phyloP scores from a whole-genome alignment of 768 basidiomycete species.

The Sporobolomyces pararoseus region DNA sequence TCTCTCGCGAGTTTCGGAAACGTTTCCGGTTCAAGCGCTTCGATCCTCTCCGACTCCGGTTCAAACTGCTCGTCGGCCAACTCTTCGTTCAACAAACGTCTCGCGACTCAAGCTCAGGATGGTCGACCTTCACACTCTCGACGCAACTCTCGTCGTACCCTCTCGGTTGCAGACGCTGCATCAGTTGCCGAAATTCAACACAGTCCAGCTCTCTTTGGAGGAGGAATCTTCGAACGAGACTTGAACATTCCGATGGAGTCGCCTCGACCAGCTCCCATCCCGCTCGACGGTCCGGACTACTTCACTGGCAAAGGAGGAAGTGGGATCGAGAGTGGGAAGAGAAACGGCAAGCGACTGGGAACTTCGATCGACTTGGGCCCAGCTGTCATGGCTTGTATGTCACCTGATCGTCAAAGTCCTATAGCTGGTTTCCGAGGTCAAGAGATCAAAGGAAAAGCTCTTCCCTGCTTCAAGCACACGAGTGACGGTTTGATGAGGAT shows the following conservation, averaged over 20 bases:
- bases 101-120: slow-evolving; percentile 34
- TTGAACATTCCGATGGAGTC: slow-evolving; percentile 31
- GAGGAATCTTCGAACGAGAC: slow-evolving; percentile 20
- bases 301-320: slow-evolving; percentile 11
- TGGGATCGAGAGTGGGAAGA: not conserved
- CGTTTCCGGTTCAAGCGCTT: not conserved
- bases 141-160: slow-evolving; percentile 19
- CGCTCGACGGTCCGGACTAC: slow-evolving; percentile 17
- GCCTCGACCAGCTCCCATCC: slow-evolving; percentile 18
- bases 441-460: slow-evolving; percentile 83
- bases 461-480: slow-evolving; percentile 87
- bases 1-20: slow-evolving; percentile 2
- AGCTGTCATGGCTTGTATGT: slow-evolving; percentile 11
- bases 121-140: slow-evolving; percentile 28
- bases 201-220: not conserved
- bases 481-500: slow-evolving; percentile 96
- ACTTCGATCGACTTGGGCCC: slow-evolving; percentile 20
- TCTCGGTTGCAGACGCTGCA: slow-evolving; percentile 38
- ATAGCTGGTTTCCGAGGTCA: slow-evolving; percentile 86
- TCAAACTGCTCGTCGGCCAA: not conserved
- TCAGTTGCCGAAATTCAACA: not conserved
- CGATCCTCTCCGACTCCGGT: not conserved
- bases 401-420: slow-evolving; percentile 52
- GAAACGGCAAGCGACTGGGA: not conserved
- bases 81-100: slow-evolving; percentile 31